Evolutionary conservation across 2,329 filamentous ascomycete genomes (phyloP).

Genomic region (Decorospora gaudefroyi): DNA sequence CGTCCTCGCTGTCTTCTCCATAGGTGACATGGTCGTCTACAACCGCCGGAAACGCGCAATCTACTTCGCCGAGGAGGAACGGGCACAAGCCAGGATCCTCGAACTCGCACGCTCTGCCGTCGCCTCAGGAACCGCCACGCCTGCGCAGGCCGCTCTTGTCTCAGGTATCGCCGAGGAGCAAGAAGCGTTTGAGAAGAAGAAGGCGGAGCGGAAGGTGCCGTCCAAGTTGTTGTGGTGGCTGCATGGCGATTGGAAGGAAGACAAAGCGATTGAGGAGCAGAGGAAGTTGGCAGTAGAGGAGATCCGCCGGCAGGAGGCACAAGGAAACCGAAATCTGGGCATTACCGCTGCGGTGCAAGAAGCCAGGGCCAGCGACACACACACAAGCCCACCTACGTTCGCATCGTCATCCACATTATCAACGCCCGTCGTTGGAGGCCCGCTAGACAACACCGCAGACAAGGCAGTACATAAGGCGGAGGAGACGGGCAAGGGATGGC

Average conservation of each 20-base stretch:
- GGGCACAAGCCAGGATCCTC: constrained; percentile 51
- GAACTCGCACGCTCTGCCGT: constrained; percentile 52
- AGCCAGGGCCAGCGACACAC: constrained; percentile 30
- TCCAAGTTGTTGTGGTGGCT: constrained; percentile 44
- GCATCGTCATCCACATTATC: constrained; percentile 19
- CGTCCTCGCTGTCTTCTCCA: constrained; percentile 65
- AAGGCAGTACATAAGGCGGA: constrained; percentile 45
- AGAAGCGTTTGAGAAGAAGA: constrained; percentile 51
- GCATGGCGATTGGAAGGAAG: constrained; percentile 47
- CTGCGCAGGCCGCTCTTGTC: constrained; percentile 58
- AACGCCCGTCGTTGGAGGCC: constrained; percentile 49
- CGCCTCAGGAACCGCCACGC: constrained; percentile 51
- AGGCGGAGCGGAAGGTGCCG: constrained; percentile 37
- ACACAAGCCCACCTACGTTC: constrained; percentile 28
- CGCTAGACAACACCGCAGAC: constrained; percentile 54
- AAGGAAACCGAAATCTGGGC: constrained; percentile 25
- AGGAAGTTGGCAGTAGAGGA: constrained; percentile 40
- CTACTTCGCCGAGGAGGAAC: constrained; percentile 61
- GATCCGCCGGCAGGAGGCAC: constrained; percentile 35
- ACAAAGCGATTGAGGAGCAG: constrained; percentile 43
- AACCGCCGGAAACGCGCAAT: constrained; percentile 67
- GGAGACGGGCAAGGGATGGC: constrained; percentile 52
- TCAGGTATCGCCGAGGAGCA: constrained; percentile 66
- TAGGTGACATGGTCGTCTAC: constrained; percentile 68
- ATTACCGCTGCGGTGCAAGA: constrained; percentile 43